Evolutionary conservation across 1,284 basidiomycete genomes (phyloP).

Genomic region (Moesziomyces aphidis): DNA sequence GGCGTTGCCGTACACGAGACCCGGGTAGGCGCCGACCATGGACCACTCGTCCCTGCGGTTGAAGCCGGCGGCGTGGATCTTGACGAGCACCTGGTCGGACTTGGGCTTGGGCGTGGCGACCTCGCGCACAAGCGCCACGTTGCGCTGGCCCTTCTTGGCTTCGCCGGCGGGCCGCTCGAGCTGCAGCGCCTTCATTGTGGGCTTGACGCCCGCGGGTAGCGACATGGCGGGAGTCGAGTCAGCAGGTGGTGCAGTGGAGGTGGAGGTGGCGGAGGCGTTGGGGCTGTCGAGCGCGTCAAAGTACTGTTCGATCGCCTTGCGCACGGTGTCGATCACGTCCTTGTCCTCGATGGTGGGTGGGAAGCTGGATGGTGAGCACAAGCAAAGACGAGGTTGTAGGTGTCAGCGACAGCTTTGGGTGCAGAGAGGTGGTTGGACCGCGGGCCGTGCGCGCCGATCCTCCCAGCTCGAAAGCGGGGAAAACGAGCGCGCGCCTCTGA

Average conservation of each 20-base stretch:
- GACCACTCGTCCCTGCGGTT: slow-evolving; percentile 85
- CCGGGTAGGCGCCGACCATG: slow-evolving; percentile 78
- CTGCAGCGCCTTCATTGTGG: slow-evolving; percentile 56
- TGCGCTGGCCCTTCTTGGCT: slow-evolving; percentile 49
- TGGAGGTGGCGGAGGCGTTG: not conserved
- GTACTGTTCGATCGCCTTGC: slow-evolving; percentile 45
- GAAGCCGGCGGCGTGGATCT: slow-evolving; percentile 75
- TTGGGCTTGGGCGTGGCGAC: slow-evolving; percentile 41
- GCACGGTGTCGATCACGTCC: slow-evolving; percentile 46
- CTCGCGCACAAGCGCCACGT: slow-evolving; percentile 43
- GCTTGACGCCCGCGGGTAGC: slow-evolving; percentile 13
- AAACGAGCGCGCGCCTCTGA: too few relatives aligned
- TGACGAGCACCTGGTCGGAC: slow-evolving; percentile 51
- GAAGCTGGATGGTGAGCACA: slow-evolving; percentile 23
- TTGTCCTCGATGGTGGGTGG: slow-evolving; percentile 55
- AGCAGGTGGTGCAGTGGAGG: not conserved
- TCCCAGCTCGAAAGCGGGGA: too few relatives aligned
- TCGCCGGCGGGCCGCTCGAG: slow-evolving; percentile 45
- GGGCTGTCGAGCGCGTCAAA: slow-evolving; percentile 37
- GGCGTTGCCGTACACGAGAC: slow-evolving; percentile 74
- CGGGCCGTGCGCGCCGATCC: not conserved
- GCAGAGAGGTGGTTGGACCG: too few relatives aligned
- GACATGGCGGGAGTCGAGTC: not conserved
- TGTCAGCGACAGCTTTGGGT: not conserved
- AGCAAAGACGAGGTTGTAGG: not conserved